phyloP scores from a whole-genome alignment of 2,329 filamentous ascomycete species.

The Beauveria varroae region DNA sequence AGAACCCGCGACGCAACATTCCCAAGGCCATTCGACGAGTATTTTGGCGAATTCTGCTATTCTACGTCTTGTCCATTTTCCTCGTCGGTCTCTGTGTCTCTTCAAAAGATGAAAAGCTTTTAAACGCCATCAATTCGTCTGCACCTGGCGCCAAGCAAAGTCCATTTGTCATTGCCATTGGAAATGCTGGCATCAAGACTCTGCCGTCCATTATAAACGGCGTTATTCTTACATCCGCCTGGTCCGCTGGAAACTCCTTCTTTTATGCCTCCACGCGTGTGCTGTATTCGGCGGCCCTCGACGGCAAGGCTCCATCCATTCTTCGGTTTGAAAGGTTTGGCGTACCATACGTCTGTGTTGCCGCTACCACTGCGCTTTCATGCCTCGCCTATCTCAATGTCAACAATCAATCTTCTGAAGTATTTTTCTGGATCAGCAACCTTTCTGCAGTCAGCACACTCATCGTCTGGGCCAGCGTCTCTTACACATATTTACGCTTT shows the following conservation, averaged over 20 bases:
- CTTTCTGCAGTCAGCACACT: constrained; percentile 61
- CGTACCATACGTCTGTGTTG: constrained; percentile 24
- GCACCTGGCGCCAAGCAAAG: constrained; percentile 36
- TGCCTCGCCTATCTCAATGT: constrained; percentile 58
- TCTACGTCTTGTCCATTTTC: constrained; percentile 30
- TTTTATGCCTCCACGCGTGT: constrained; percentile 43
- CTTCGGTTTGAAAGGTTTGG: constrained; percentile 22
- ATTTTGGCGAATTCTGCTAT: constrained; percentile 29
- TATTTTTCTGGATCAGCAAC: constrained; percentile 55
- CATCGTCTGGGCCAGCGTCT: constrained; percentile 61
- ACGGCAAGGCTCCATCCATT: constrained; percentile 34
- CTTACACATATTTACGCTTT: constrained; percentile 63
- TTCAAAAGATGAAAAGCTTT: constrained; percentile 27
- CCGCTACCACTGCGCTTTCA: constrained; percentile 43
- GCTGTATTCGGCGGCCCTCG: constrained; percentile 39
- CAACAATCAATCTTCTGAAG: constrained; percentile 48
- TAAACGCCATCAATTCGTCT: constrained; percentile 41
- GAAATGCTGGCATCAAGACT: constrained; percentile 35
- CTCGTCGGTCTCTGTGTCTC: constrained; percentile 30
- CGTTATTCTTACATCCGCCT: constrained; percentile 50
- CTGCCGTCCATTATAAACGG: constrained; percentile 48
- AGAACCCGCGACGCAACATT: constrained; percentile 28
- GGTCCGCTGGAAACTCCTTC: constrained; percentile 51
- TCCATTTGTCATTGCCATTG: constrained; percentile 52
- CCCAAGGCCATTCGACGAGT: constrained; percentile 26